Conservation (phyloP, 2,329 filamentous ascomycete genomes). For the Colletotrichum australisinense region DNA sequence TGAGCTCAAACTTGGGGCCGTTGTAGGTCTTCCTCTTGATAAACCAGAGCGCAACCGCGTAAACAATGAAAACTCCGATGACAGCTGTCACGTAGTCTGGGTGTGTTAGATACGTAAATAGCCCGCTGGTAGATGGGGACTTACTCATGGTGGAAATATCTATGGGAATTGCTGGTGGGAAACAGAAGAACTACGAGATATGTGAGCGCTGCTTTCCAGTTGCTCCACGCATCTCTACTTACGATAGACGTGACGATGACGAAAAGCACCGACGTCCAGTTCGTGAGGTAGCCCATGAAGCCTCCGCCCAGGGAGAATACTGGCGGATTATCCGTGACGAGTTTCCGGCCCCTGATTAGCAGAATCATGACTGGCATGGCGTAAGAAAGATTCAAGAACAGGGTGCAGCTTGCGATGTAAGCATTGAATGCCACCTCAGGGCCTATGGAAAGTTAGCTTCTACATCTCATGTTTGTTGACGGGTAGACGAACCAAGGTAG, state of each 20-base stretch:
- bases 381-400: constrained; percentile 59
- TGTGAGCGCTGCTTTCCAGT: neutral
- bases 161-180: constrained; percentile 22
- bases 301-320: constrained; percentile 8
- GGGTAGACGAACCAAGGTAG: constrained; percentile 49
- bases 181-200: constrained; percentile 15
- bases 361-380: constrained; percentile 53
- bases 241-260: constrained; percentile 21
- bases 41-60: constrained; percentile 2
- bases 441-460: neutral
- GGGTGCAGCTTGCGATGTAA: constrained; percentile 56
- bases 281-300: constrained; percentile 4
- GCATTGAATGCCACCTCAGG: constrained; percentile 59
- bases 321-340: constrained; percentile 37
- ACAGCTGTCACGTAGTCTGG: constrained; percentile 24
- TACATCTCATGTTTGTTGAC: neutral
- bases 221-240: neutral
- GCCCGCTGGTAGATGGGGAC: neutral
- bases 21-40: constrained; percentile 8
- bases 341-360: constrained; percentile 48
- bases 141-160: constrained; percentile 24
- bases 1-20: constrained; percentile 22
- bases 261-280: constrained; percentile 16
- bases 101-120: neutral
- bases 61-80: constrained; percentile 7